Percentiles rank a stretch among this genome's conserved stretches.
Conservation (phyloP, 345 rosid species). For the Syzygium jambos region DNA sequence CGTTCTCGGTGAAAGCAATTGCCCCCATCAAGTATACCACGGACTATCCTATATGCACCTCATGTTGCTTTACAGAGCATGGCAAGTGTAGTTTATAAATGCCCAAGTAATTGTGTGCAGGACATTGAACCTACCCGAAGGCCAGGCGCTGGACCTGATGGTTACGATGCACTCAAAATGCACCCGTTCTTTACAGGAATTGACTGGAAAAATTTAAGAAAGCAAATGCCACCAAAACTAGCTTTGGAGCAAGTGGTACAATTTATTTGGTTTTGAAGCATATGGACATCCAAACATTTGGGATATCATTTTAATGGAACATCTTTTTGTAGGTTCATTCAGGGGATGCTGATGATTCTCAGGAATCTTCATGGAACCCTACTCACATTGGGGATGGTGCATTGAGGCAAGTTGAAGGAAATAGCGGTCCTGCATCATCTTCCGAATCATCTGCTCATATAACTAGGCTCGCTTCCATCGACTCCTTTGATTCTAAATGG, state of each 20-base stretch:
- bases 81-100: neutral
- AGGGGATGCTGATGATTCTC: slow-evolving; percentile 46
- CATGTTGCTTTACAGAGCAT: neutral
- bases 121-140: slow-evolving; percentile 85
- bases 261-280: neutral
- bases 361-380: slow-evolving; percentile 71
- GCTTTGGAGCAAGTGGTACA: slow-evolving; percentile 58
- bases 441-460: slow-evolving; percentile 60
- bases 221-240: slow-evolving; percentile 73
- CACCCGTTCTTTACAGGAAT: slow-evolving; percentile 87
- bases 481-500: slow-evolving; percentile 99
- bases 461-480: slow-evolving; percentile 94
- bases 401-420: slow-evolving; percentile 43
- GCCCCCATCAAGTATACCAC: neutral
- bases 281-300: neutral
- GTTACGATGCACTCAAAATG: slow-evolving; percentile 71
- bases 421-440: slow-evolving; percentile 30
- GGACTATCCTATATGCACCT: neutral
- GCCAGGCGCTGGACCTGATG: slow-evolving; percentile 89
- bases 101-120: slow-evolving; percentile 15
- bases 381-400: slow-evolving; percentile 59
- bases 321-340: slow-evolving; percentile 34
- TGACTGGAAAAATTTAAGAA: slow-evolving; percentile 76
- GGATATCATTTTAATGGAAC: neutral
- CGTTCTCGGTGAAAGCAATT: neutral